Base-by-base conservation (phyloP, 371 early-diverging fungal genomes). In the Mortierella polycephala region DNA sequence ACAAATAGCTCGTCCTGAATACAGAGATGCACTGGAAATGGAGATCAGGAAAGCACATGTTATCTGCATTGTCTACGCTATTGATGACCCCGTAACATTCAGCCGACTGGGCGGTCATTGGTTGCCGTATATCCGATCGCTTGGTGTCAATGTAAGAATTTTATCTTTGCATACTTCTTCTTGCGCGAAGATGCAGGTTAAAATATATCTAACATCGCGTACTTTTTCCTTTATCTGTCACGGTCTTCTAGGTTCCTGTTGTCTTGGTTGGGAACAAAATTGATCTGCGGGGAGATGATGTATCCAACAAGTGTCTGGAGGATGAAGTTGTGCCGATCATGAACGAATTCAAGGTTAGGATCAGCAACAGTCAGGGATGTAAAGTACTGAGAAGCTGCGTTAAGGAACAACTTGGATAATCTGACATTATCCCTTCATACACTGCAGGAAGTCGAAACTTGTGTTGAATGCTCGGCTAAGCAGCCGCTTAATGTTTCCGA, bases 181-280 rank as follows among this genome's bases (percentile, higher is more conserved):
- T 30, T 30, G 30, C 30, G 30, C 30, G 30, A 4, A 30, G 30
- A 30, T 30, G 30, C 30, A 30, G 30, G 4, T 30, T 30, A 30
- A 2, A 2, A 30, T 30, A 30, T 30, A 30, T 30, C 30, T 30
- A 30, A 30, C 30, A 30, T 30, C 1, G 4, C 30, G 40, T 7
- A 9, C 51, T 44, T 14, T 41, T 11, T 42, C 5, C 18, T 16
- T n/a, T 37, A 56, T 37, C 23, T 41, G 37, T 21, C 8, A 12
- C 11, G 11, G 20, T 2, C 7, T 20, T 12, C 14, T 67, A 94
- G 94, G 92, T 96, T 13, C 99, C 99, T 5, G 93, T 96, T 11
- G 93, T 98, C 8, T 88, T 98, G 37, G 96, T 98, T n/a, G 99
- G 98, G 49, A 98, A 97, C 85, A 98, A 98, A 71, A 95, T 96